Conservation (phyloP, 2,329 filamentous ascomycete species). For the Colletotrichum australisinense region DNA sequence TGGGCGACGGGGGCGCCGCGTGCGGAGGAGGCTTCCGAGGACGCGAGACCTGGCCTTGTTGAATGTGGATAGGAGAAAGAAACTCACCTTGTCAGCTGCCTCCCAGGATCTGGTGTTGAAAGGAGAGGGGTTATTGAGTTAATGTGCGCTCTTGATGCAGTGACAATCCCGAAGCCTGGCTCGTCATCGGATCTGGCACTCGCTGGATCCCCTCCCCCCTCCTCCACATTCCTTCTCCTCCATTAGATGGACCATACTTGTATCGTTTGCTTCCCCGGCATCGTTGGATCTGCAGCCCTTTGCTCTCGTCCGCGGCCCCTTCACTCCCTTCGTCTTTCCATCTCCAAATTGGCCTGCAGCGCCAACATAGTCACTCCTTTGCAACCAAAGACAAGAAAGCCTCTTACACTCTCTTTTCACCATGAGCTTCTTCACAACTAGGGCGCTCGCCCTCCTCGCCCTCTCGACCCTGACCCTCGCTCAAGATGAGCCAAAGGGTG, state of each 20-base stretch:
- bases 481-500: constrained; percentile 37
- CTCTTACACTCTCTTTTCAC: neutral
- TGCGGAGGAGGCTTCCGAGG: constrained; percentile 10
- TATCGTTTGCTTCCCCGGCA: constrained; percentile 18
- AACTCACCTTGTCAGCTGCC: neutral
- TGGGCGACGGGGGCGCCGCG: constrained; percentile 3
- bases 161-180: constrained; percentile 4
- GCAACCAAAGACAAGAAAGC: neutral
- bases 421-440: constrained; percentile 19
- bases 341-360: constrained; percentile 15
- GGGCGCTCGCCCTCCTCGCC: constrained; percentile 40
- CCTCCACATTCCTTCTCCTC: neutral
- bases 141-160: constrained; percentile 6
- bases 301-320: constrained; percentile 4
- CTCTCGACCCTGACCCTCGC: constrained; percentile 47
- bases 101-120: neutral
- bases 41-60: neutral
- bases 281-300: neutral
- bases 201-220: neutral
- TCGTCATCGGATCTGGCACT: constrained; percentile 5
- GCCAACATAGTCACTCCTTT: constrained; percentile 16
- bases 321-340: neutral
- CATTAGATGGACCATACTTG: constrained; percentile 19
- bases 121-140: constrained; percentile 3
- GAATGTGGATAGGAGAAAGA: constrained; percentile 2